These are phyloP conservation scores for Chaetomiaceae sp. DNA, from an alignment of 2,329 filamentous ascomycete genomes.

Conservation along the genomic window DNA sequence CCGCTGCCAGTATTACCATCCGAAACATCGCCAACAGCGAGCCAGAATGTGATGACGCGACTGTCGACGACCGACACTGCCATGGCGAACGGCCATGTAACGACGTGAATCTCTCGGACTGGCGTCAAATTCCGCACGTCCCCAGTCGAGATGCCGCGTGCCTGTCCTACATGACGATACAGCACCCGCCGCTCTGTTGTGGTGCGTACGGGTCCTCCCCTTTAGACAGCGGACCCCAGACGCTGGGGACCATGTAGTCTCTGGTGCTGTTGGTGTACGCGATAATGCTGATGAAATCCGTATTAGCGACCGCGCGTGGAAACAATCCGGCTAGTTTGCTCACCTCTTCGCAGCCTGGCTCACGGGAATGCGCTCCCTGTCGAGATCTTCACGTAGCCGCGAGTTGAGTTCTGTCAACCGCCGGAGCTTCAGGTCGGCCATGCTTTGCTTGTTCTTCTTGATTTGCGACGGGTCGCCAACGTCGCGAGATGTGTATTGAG, in stretches of 20 bases:
- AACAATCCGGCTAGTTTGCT: slow-evolving; percentile 29
- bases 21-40: neutral
- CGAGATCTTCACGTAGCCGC: slow-evolving; percentile 89
- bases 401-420: slow-evolving; percentile 96
- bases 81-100: neutral
- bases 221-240: slow-evolving; percentile 92
- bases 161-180: slow-evolving; percentile 74
- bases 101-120: neutral
- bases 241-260: slow-evolving; percentile 97
- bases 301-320: slow-evolving; percentile 2
- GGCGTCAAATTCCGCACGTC: slow-evolving; percentile 6
- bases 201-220: slow-evolving; percentile 98
- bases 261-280: slow-evolving; percentile 96
- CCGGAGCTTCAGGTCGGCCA: slow-evolving; percentile 96
- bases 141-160: slow-evolving; percentile 12
- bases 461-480: slow-evolving; percentile 62
- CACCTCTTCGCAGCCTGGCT: slow-evolving; percentile 87
- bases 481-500: slow-evolving; percentile 61
- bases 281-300: slow-evolving; percentile 63
- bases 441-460: slow-evolving; percentile 96
- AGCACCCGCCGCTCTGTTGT: slow-evolving; percentile 88
- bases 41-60: neutral
- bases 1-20: slow-evolving; percentile 3
- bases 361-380: slow-evolving; percentile 90
- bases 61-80: neutral